Percentiles rank a stretch among this genome's conserved stretches.
phyloP scores from a whole-genome alignment of 768 basidiomycete genomes.

The Kwoniella sp. region DNA sequence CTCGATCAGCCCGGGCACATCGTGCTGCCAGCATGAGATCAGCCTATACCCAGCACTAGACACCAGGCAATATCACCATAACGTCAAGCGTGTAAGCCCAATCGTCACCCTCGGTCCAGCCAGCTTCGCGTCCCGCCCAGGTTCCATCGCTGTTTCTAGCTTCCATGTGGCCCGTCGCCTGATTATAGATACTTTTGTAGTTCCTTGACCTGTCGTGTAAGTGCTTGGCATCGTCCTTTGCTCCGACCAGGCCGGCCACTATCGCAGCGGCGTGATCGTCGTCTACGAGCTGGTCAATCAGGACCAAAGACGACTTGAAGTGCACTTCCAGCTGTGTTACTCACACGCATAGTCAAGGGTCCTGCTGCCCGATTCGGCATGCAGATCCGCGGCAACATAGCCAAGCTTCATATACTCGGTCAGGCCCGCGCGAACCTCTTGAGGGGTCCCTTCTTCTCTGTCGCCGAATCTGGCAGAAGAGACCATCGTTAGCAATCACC shows the following conservation, averaged over 20 bases:
- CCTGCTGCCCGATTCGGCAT: slow-evolving; percentile 72
- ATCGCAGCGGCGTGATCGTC: slow-evolving; percentile 71
- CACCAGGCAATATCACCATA: slow-evolving; percentile 21
- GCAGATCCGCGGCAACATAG: slow-evolving; percentile 73
- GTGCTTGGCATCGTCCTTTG: slow-evolving; percentile 55
- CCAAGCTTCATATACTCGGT: slow-evolving; percentile 64
- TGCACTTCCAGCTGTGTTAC: too few relatives aligned
- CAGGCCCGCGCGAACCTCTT: slow-evolving; percentile 72
- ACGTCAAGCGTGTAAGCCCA: slow-evolving; percentile 77
- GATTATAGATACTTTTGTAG: slow-evolving; percentile 66
- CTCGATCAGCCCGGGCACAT: slow-evolving; percentile 61
- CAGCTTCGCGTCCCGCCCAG: slow-evolving; percentile 54
- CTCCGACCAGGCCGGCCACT: slow-evolving; percentile 59
- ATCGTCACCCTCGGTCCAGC: slow-evolving; percentile 79
- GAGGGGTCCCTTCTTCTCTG: slow-evolving; percentile 58
- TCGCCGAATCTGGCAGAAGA: slow-evolving; percentile 53
- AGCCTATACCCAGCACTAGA: background rate
- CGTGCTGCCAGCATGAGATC: slow-evolving; percentile 55
- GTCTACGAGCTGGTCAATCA: slow-evolving; percentile 53
- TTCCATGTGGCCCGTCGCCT: slow-evolving; percentile 73
- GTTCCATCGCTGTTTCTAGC: slow-evolving; percentile 59
- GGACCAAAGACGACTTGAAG: too few relatives aligned
- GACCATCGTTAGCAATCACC: background rate
- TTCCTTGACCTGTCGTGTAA: slow-evolving; percentile 59
- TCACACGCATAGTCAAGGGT: slow-evolving; percentile 74